These are phyloP conservation scores for Suhomyces anneliseae DNA, from an alignment of 1,139 yeast species.

Conservation along the genomic window DNA sequence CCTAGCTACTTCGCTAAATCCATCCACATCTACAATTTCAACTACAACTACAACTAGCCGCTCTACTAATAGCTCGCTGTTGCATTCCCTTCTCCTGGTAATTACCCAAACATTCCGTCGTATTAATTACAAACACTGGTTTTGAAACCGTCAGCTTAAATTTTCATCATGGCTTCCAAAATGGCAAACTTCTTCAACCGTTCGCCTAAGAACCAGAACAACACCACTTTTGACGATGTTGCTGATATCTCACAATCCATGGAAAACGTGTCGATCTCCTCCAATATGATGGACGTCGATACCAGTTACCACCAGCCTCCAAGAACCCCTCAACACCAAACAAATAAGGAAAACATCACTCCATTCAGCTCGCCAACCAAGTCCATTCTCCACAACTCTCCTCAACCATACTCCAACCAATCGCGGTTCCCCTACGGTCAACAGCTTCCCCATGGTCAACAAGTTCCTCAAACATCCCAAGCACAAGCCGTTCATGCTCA, in stretches of 20 bases:
- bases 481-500: conserved; percentile 6
- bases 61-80: too few relatives aligned
- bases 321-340: conserved; percentile 15
- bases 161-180: conserved; percentile 8
- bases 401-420: conserved; percentile 18
- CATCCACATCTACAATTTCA: too few relatives aligned
- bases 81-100: too few relatives aligned
- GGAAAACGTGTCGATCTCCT: conserved; percentile 45
- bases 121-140: too few relatives aligned
- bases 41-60: too few relatives aligned
- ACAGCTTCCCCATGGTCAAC: conserved; percentile 24
- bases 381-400: conserved; percentile 39
- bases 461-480: neutral
- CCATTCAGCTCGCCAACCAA: conserved; percentile 47
- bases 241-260: conserved; percentile 46
- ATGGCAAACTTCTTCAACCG: conserved; percentile 27
- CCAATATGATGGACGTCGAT: conserved; percentile 43
- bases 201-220: conserved; percentile 23
- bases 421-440: conserved; percentile 18
- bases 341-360: conserved; percentile 47
- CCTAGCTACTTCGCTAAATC: too few relatives aligned
- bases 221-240: conserved; percentile 5
- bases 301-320: conserved; percentile 25
- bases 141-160: too few relatives aligned
- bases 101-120: too few relatives aligned